phyloP scores from a whole-genome alignment of 2,329 filamentous ascomycete genomes.

The Herpotrichia juniperi region DNA sequence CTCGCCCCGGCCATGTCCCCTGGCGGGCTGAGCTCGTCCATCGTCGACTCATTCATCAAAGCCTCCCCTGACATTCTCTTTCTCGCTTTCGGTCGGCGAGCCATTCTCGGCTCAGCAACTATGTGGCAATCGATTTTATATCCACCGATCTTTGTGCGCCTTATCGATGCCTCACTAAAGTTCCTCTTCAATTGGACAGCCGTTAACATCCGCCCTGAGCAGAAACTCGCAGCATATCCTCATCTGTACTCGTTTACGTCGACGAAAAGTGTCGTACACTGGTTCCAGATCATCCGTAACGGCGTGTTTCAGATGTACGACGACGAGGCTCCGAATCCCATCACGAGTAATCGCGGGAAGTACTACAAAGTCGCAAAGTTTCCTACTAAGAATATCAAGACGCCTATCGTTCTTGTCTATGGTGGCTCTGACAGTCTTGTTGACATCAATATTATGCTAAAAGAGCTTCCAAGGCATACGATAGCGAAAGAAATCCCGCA shows the following conservation, averaged over 20 bases:
- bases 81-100: constrained; percentile 88
- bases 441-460: constrained; percentile 90
- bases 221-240: constrained; percentile 94
- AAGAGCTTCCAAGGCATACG: constrained; percentile 83
- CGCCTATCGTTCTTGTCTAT: constrained; percentile 90
- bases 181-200: constrained; percentile 93
- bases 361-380: constrained; percentile 98
- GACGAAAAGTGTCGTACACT: constrained; percentile 96
- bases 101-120: constrained; percentile 88
- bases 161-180: constrained; percentile 80
- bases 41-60: constrained; percentile 92
- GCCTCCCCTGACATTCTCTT: constrained; percentile 91
- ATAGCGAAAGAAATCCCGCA: constrained; percentile 85
- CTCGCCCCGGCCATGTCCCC: constrained; percentile 97
- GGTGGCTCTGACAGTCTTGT: constrained; percentile 93
- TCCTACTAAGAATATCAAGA: constrained; percentile 95
- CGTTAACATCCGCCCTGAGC: constrained; percentile 79
- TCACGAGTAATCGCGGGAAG: constrained; percentile 73
- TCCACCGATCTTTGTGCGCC: constrained; percentile 86
- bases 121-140: constrained; percentile 98
- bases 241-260: constrained; percentile 97
- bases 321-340: constrained; percentile 82
- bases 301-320: constrained; percentile 98
- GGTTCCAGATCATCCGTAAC: constrained; percentile 99
- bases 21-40: constrained; percentile 83